These are phyloP conservation scores for Pseudogymnoascus sp. DNA, from an alignment of 2,329 filamentous ascomycete species.

Conservation along the genomic window DNA sequence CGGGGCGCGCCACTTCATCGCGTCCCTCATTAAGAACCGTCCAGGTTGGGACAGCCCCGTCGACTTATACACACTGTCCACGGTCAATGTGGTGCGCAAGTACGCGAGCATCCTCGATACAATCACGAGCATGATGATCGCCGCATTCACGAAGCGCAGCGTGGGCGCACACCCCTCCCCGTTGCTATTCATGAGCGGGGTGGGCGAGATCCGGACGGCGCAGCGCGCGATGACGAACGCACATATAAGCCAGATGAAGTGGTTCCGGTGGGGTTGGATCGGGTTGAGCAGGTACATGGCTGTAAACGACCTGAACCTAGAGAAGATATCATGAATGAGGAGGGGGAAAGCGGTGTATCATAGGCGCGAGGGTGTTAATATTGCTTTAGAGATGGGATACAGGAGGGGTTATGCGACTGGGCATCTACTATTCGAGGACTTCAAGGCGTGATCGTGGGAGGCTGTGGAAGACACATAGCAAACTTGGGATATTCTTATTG, in stretches of 20 bases:
- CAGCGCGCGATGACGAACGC: conserved; percentile 83
- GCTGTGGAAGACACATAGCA: neutral
- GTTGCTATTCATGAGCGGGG: conserved; percentile 65
- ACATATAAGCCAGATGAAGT: conserved; percentile 94
- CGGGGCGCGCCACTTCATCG: conserved; percentile 69
- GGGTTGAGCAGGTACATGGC: conserved; percentile 87
- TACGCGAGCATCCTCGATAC: conserved; percentile 73
- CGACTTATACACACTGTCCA: conserved; percentile 76
- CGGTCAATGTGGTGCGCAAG: conserved; percentile 68
- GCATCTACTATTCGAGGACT: neutral
- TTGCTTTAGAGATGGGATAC: neutral
- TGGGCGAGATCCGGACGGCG: conserved; percentile 57
- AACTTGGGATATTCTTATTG: neutral
- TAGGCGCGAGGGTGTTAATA: conserved; percentile 2
- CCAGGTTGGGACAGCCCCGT: conserved; percentile 65
- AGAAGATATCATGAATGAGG: conserved; percentile 34
- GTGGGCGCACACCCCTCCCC: conserved; percentile 46
- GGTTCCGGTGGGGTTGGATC: conserved; percentile 98
- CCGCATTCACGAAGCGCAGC: conserved; percentile 37
- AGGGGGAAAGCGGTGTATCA: conserved; percentile 5
- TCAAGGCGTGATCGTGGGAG: neutral
- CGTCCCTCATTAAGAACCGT: conserved; percentile 55
- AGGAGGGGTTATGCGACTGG: neutral
- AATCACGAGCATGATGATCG: conserved; percentile 58
- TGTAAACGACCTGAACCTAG: conserved; percentile 73